Evolutionary conservation across 257 asterid genomes (phyloP).

Genomic region (Buddleja alternifolia): DNA sequence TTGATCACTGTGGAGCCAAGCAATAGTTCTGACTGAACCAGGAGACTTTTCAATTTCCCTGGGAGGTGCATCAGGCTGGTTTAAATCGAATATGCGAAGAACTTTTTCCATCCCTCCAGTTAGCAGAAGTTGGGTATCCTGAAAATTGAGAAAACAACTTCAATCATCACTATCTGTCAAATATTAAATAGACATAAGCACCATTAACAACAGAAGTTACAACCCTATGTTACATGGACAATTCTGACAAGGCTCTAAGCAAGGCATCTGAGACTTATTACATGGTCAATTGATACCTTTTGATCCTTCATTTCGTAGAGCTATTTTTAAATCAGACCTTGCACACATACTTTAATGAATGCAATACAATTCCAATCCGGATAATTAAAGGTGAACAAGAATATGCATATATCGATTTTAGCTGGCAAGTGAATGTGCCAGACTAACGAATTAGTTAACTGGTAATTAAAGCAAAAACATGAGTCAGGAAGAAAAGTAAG

Average conservation of each 20-base stretch:
- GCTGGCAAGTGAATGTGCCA: no score
- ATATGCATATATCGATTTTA: no score
- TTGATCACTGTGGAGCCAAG: conserved; percentile 95
- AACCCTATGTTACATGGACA: not conserved
- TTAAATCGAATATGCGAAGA: conserved; percentile 80
- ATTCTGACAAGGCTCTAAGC: not conserved
- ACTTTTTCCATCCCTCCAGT: conserved; percentile 92
- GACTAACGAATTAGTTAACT: no score
- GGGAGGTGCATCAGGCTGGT: conserved; percentile 84
- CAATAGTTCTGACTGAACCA: conserved; percentile 80
- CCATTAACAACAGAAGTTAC: not conserved
- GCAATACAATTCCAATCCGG: no score
- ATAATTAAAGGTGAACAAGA: no score
- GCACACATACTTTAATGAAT: no score
- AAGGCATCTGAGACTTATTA: not conserved
- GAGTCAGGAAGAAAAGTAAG: no score
- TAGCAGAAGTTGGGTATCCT: conserved; percentile 76
- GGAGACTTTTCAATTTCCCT: conserved; percentile 89
- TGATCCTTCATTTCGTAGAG: not conserved
- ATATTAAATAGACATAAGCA: conserved; percentile 6
- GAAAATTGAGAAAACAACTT: conserved; percentile 28
- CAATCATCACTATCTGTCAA: not conserved
- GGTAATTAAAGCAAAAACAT: no score
- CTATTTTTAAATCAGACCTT: no score
- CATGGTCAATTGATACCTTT: not conserved